Conservation (phyloP, 202 grass and related monocot genomes). For the Saccharum hybrid region DNA sequence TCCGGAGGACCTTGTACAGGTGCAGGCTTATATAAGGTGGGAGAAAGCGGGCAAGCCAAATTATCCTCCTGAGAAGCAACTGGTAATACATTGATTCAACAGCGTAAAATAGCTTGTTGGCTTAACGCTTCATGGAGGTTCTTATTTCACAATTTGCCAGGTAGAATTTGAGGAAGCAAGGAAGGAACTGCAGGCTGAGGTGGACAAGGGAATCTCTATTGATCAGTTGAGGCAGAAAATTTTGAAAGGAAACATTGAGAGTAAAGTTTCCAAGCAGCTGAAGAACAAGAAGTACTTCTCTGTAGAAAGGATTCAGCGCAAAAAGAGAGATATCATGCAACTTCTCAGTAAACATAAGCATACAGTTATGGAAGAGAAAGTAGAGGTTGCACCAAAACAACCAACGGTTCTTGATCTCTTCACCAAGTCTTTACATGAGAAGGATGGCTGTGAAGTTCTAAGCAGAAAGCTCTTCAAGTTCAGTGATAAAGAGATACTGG, state of each 20-base stretch:
- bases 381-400: conserved; percentile 43
- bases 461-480: conserved; percentile 83
- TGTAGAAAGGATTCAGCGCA: conserved; percentile 82
- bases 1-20: conserved; percentile 80
- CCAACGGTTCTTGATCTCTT: conserved; percentile 77
- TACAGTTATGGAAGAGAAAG: conserved; percentile 49
- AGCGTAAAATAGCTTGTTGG: conserved; percentile 27
- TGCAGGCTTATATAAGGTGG: conserved; percentile 90
- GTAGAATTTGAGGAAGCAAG: conserved; percentile 85
- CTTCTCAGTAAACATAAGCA: conserved; percentile 75
- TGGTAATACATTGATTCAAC: conserved; percentile 55
- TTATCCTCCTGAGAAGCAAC: conserved; percentile 82
- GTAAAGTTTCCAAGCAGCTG: conserved; percentile 83
- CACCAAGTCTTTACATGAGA: conserved; percentile 58
- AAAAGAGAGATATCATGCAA: conserved; percentile 67
- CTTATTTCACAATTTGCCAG: conserved; percentile 55
- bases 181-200: conserved; percentile 76
- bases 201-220: conserved; percentile 71
- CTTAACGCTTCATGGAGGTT: conserved; percentile 17
- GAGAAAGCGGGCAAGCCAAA: conserved; percentile 96
- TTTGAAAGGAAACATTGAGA: conserved; percentile 70
- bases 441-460: conserved; percentile 53
- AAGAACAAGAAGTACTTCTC: conserved; percentile 81
- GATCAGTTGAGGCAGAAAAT: conserved; percentile 77
- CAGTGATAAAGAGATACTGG: conserved; percentile 74